Conservation (phyloP, 192 early-diverging fungal species). For the Gaertneriomyces semiglobifer region DNA sequence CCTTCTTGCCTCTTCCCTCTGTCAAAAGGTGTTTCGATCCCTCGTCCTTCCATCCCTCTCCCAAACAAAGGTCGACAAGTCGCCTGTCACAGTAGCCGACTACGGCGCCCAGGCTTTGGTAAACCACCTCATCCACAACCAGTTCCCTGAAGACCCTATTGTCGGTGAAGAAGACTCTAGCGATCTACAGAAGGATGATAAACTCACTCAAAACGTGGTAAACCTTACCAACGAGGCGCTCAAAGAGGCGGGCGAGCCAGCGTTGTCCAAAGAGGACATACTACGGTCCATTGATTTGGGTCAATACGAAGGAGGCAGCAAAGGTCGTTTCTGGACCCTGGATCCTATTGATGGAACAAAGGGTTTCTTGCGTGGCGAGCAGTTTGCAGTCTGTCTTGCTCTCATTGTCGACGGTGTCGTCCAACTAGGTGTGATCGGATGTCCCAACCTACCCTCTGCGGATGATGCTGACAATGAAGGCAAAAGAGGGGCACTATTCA, state of each 20-base stretch:
- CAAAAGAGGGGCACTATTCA: conserved; percentile 75
- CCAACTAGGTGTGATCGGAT: conserved; percentile 86
- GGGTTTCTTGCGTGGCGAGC: conserved; percentile 95
- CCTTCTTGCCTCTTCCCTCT: conserved; percentile 79
- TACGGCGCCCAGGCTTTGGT: conserved; percentile 95
- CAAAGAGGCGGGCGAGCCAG: conserved; percentile 58
- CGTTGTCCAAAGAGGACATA: conserved; percentile 67
- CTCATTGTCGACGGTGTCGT: conserved; percentile 87
- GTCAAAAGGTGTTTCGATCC: conserved; percentile 81
- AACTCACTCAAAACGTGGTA: conserved; percentile 73
- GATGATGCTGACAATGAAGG: conserved; percentile 58
- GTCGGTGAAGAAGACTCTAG: conserved; percentile 94
- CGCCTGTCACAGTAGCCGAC: conserved; percentile 98
- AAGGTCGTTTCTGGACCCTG: conserved; percentile 68
- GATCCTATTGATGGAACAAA: conserved; percentile 91
- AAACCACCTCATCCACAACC: conserved; percentile 68
- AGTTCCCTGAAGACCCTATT: conserved; percentile 85
- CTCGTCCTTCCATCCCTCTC: conserved; percentile 74
- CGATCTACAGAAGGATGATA: conserved; percentile 73
- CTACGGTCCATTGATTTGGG: conserved; percentile 88
- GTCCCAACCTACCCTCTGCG: conserved; percentile 53
- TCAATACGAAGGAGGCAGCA: conserved; percentile 70
- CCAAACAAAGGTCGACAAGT: conserved; percentile 89
- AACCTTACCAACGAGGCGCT: conserved; percentile 71
- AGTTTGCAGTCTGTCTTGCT: conserved; percentile 94